Percentiles rank a stretch among this genome's conserved stretches.
Conservation (phyloP, 495 filamentous ascomycete species). For the Hyphodiscus hymeniophilus region DNA sequence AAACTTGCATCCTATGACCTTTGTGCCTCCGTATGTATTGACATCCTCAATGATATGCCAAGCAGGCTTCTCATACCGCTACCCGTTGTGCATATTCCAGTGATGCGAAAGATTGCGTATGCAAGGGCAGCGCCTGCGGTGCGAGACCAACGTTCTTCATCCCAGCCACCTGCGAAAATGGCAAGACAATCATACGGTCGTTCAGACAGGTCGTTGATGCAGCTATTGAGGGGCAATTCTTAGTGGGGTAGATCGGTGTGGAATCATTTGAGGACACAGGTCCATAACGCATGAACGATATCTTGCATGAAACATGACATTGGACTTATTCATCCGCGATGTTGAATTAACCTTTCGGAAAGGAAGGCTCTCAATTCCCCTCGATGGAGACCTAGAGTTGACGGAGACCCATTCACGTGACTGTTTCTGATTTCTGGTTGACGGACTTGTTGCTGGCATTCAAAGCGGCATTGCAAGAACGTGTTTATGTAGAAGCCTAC, state of each 20-base stretch:
- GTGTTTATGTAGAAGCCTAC: too few species aligned
- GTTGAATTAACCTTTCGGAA: constrained; percentile 15
- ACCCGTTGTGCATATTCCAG: constrained; percentile 1
- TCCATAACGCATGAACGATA: background rate
- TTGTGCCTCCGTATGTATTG: background rate
- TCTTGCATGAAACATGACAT: constrained; percentile 9
- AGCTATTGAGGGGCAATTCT: constrained; percentile 15
- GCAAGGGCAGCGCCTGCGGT: constrained; percentile 9
- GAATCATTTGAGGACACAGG: background rate
- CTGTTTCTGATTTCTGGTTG: too few species aligned
- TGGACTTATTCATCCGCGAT: background rate
- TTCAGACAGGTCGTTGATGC: constrained; percentile 10
- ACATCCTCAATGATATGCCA: constrained; percentile 8
- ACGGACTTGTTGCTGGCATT: too few species aligned
- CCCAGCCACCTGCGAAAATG: constrained; percentile 8
- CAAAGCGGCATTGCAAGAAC: too few species aligned
- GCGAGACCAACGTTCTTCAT: background rate
- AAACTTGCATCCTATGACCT: constrained; percentile 2
- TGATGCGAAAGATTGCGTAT: constrained; percentile 17
- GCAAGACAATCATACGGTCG: constrained; percentile 10
- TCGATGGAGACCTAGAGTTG: constrained; percentile 1
- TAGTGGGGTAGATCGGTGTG: constrained; percentile 16
- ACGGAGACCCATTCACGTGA: constrained; percentile 1
- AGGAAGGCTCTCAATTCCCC: background rate
- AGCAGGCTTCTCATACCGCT: constrained; percentile 15